A percentile compares a stretch with the other conserved stretches of the same genome.
Conservation (phyloP, 2,329 filamentous ascomycete species). For the Chalara sp. region DNA sequence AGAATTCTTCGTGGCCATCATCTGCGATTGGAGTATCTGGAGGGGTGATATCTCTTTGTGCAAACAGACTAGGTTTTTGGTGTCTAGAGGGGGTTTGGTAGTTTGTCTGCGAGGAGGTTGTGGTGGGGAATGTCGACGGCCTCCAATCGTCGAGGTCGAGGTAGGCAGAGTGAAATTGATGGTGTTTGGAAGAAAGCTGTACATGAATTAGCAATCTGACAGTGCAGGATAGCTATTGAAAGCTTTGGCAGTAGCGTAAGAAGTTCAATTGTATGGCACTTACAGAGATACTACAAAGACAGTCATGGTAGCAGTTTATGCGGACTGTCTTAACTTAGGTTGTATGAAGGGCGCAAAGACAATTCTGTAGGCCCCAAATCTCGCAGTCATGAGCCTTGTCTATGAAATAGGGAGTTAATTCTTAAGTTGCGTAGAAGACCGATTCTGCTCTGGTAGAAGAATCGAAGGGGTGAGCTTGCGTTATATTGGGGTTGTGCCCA, state of each 20-base stretch:
- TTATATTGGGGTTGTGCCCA: too few relatives aligned
- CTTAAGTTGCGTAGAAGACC: too few relatives aligned
- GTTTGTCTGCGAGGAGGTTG: slow-evolving; percentile 47
- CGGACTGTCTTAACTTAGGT: slow-evolving; percentile 1
- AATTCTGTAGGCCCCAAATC: too few relatives aligned
- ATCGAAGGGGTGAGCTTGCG: too few relatives aligned
- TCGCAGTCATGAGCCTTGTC: too few relatives aligned
- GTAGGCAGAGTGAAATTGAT: slow-evolving; percentile 73
- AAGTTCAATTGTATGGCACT: slow-evolving; percentile 17
- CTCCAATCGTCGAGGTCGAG: slow-evolving; percentile 32
- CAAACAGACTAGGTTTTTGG: slow-evolving; percentile 32
- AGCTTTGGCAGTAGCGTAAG: too few relatives aligned
- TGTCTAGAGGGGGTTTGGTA: slow-evolving; percentile 30
- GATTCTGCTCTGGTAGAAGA: too few relatives aligned
- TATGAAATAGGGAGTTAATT: too few relatives aligned
- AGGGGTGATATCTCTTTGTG: slow-evolving; percentile 23
- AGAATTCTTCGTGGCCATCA: slow-evolving; percentile 35
- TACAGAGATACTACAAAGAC: slow-evolving; percentile 55
- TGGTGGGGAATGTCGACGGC: slow-evolving; percentile 20
- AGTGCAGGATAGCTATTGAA: too few relatives aligned
- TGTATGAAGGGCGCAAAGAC: too few relatives aligned
- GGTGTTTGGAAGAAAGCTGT: slow-evolving; percentile 80
- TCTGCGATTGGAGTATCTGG: slow-evolving; percentile 29
- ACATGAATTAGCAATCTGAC: background rate
- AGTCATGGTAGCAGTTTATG: slow-evolving; percentile 38